A percentile compares a stretch with the other conserved stretches of the same genome.
phyloP scores from a whole-genome alignment of 2,329 filamentous ascomycete species.

The Fusarium praegraminearum region DNA sequence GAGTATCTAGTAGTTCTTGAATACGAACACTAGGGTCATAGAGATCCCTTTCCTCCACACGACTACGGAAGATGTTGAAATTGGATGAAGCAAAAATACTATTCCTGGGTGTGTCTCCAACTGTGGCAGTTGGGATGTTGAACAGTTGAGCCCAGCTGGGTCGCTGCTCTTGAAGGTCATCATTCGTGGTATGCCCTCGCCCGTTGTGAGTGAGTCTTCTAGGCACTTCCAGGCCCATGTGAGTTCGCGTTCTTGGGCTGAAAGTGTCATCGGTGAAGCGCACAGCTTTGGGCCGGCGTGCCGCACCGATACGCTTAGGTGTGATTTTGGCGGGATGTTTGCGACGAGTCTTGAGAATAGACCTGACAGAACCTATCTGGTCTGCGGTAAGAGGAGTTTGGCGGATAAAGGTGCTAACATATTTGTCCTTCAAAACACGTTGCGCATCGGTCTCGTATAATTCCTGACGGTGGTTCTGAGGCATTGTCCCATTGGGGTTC shows the following conservation, averaged over 20 bases:
- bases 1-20: conserved; percentile 44
- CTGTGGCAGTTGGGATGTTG: conserved; percentile 11
- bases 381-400: conserved; percentile 35
- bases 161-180: conserved; percentile 27
- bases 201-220: conserved; percentile 22
- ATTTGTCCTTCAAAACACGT: conserved; percentile 33
- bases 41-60: conserved; percentile 16
- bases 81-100: conserved; percentile 1
- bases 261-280: conserved; percentile 49
- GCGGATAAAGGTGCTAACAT: conserved; percentile 40
- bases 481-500: conserved; percentile 30
- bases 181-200: conserved; percentile 2
- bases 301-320: conserved; percentile 46
- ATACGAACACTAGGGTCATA: conserved; percentile 41
- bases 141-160: conserved; percentile 29
- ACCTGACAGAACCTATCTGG: conserved; percentile 42
- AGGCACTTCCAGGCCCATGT: conserved; percentile 45
- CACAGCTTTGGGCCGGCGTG: conserved; percentile 46
- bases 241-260: conserved; percentile 46
- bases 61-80: conserved; percentile 9
- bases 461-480: conserved; percentile 32
- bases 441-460: conserved; percentile 43
- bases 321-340: conserved; percentile 28
- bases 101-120: conserved; percentile 10
- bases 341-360: conserved; percentile 49